A percentile compares a stretch with the other conserved stretches of the same genome.
Conservation (phyloP, 495 filamentous ascomycete genomes). For the Neurospora discreta region DNA sequence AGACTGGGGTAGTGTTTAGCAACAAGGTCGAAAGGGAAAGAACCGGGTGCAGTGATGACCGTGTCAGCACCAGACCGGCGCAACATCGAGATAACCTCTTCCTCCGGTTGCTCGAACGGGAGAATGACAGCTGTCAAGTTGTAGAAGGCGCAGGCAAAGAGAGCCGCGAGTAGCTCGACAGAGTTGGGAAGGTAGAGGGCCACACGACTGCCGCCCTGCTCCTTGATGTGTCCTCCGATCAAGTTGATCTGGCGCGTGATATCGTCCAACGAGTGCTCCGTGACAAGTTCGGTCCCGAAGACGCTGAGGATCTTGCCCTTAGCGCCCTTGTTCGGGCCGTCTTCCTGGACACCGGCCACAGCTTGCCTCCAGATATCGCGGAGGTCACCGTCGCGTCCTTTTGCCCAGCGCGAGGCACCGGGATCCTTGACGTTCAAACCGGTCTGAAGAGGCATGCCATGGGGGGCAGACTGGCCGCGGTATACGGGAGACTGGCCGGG, state of each 20-base stretch:
- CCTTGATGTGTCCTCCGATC: constrained; percentile 61
- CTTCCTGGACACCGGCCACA: constrained; percentile 48
- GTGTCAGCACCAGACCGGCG: constrained; percentile 61
- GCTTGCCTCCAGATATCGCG: constrained; percentile 85
- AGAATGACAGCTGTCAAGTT: constrained; percentile 66
- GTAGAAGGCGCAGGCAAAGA: constrained; percentile 67
- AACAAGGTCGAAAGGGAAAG: constrained; percentile 67
- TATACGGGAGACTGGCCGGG: constrained; percentile 75
- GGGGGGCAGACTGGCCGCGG: constrained; percentile 68
- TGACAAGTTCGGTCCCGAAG: constrained; percentile 57
- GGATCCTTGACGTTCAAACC: constrained; percentile 81
- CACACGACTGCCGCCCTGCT: constrained; percentile 62
- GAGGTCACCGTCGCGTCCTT: constrained; percentile 78
- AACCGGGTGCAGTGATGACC: constrained; percentile 77
- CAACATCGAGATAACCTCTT: constrained; percentile 57
- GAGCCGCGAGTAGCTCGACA: constrained; percentile 63
- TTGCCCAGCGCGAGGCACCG: constrained; percentile 68
- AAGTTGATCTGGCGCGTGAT: constrained; percentile 80
- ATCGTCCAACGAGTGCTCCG: constrained; percentile 57
- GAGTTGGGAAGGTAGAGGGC: constrained; percentile 92
- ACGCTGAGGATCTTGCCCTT: constrained; percentile 73
- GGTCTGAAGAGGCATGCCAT: constrained; percentile 68
- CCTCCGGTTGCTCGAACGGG: constrained; percentile 64
- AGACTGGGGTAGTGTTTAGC: constrained; percentile 55
- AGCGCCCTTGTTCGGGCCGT: constrained; percentile 46